Conservation (phyloP, 352 stramenopile genomes). For the Paralagenidium karlingii region DNA sequence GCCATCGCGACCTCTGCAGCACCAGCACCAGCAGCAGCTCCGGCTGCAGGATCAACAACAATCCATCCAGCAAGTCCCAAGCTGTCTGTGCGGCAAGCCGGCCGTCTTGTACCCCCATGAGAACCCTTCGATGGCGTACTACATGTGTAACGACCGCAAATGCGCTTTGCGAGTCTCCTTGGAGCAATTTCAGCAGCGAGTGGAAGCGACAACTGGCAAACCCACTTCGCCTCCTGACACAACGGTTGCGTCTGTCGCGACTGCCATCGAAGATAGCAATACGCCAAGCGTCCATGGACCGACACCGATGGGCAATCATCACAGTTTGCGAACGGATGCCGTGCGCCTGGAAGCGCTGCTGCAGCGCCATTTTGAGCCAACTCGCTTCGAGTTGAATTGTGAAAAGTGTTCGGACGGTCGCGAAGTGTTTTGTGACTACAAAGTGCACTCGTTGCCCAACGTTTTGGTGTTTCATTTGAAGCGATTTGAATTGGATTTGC, state of each 20-base stretch:
- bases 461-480: conserved; percentile 77
- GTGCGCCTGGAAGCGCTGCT: conserved; percentile 37
- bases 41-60: background rate
- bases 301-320: too few species aligned
- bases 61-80: background rate
- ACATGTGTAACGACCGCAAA: background rate
- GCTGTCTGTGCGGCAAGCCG: background rate
- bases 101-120: background rate
- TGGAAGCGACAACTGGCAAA: too few species aligned
- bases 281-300: too few species aligned
- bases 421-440: conserved; percentile 40
- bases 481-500: conserved; percentile 69
- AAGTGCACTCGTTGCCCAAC: conserved; percentile 49
- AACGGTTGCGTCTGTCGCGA: too few species aligned
- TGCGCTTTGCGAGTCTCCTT: background rate
- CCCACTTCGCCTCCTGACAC: background rate
- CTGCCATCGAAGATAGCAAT: background rate
- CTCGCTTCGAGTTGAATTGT: conserved; percentile 66
- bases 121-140: background rate
- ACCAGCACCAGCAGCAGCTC: background rate
- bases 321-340: too few species aligned
- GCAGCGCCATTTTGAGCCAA: conserved; percentile 63
- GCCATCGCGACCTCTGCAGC: conserved; percentile 7
- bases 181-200: too few species aligned
- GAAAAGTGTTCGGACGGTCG: conserved; percentile 71